Base-by-base conservation (phyloP, 2,329 filamentous ascomycete species). In the Colletotrichum karsti region DNA sequence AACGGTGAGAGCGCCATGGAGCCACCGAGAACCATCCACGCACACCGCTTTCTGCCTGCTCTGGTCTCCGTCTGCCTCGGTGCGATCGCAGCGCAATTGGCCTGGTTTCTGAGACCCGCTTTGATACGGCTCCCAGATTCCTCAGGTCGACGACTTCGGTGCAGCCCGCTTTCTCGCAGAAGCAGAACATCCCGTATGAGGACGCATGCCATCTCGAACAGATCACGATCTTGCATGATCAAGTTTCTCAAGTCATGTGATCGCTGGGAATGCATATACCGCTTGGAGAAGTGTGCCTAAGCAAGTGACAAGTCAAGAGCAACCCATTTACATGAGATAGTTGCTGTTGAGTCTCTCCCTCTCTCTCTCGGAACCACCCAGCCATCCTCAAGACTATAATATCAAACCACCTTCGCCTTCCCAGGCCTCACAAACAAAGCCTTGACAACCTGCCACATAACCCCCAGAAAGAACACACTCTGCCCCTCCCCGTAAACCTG, bases 401-500 rank as follows among this genome's bases (percentile, higher is more conserved):
- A n/a, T 55, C 39, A 67, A 7, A 24, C 5, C 1, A 22, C 28
- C 58, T 63, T 69, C 48, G 15, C 18, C 30, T 59, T 50, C 54
- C n/a, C 67, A 58, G 24, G 71, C 10, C 6, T 72, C 51, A 75
- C 68, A 28, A 78, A 72, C 69, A 74, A 75, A n/a, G 78, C 79
- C 69, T 77, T 79, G 54, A 83, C 22, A 48, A 82, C 67, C 71
- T 79, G 74, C 77, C 80, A 83, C 4, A 79, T 70, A 48, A 82
- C 71, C 7, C 76, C 76, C 20, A 81, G 6, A 22, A 75, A 74
- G 41, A 78, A 79, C 13, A 50, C 61, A 7, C 70, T 74, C 73
- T 81, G 74, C n/a, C 80, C 75, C 60, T 79, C 75, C 2, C 62
- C 71, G 68, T 86, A 87, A 54, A 77, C 71, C 72, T 85, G 82